Percentiles rank a stretch among this genome's conserved stretches.
Conservation (phyloP, 768 basidiomycete species). For the Exsudoporus frostii region DNA sequence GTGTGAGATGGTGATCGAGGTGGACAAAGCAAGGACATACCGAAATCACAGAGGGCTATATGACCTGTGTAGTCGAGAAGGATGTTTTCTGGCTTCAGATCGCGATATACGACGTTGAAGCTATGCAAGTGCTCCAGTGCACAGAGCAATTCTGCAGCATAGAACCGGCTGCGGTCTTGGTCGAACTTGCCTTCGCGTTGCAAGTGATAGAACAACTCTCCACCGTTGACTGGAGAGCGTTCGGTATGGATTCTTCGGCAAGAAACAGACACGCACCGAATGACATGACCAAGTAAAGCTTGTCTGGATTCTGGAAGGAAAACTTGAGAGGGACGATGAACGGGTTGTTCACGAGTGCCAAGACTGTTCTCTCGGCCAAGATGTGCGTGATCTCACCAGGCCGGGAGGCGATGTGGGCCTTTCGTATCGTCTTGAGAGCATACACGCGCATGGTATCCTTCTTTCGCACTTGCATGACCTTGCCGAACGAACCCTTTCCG, state of each 20-base stretch:
- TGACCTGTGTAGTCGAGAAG: constrained; percentile 96
- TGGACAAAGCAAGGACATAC: constrained; percentile 32
- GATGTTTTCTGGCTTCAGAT: constrained; percentile 98
- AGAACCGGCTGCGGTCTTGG: constrained; percentile 90
- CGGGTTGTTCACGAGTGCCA: constrained; percentile 96
- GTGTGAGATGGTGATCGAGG: constrained; percentile 1
- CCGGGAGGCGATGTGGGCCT: constrained; percentile 94
- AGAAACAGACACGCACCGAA: constrained; percentile 57
- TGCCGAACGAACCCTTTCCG: constrained; percentile 96
- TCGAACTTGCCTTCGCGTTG: constrained; percentile 97
- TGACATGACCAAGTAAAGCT: constrained; percentile 95
- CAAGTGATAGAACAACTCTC: constrained; percentile 96
- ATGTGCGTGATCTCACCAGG: constrained; percentile 98
- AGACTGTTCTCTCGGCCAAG: constrained; percentile 92
- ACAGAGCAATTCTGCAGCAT: constrained; percentile 94
- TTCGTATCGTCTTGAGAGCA: constrained; percentile 96
- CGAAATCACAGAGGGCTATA: constrained; percentile 97
- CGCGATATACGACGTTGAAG: constrained; percentile 98
- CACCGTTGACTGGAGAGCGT: constrained; percentile 74
- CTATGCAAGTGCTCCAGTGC: constrained; percentile 95
- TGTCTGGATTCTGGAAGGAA: constrained; percentile 97
- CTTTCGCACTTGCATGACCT: constrained; percentile 99
- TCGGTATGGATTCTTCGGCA: neutral
- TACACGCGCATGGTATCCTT: constrained; percentile 98
- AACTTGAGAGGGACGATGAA: constrained; percentile 99